Evolutionary conservation across 2,329 filamentous ascomycete species (phyloP), one percentile per base, ranked within the genome.

Genomic region (Clarireedia sp.): DNA sequence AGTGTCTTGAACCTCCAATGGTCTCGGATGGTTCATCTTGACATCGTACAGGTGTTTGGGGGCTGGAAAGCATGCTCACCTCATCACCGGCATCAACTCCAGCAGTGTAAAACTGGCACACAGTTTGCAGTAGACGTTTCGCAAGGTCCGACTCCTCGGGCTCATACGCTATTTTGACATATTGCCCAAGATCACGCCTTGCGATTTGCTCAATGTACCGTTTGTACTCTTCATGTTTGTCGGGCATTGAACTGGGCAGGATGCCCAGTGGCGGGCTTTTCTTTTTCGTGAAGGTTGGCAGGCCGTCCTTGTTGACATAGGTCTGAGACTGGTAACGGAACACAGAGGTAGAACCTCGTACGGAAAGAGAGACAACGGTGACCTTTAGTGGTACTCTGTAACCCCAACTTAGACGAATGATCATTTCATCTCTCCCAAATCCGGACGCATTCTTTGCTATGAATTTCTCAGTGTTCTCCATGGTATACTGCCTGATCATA

Each of bases 251-350:
- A 36, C 57, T 58, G 9, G 64, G 55, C 6, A 63, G 64, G 26
- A 68, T 66, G 14, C 64, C 64, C 10, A 68, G 57, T 1, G 66
- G 66, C 26, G 64, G 64, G 38, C 65, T 67, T 36, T 58, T 54
- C 48, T 63, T 63, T 47, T 57, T 56, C 8, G 64, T 58, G 5
- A 65, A 45, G 33, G 48, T 59, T 14, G 60, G 60, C 16, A 50
- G 41, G 4, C 51, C 37, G 19, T 45, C 49, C 19, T 57, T 58
- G 19, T 60, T 59, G 12, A 51, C 47, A 10, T 59, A 52, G 16
- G 59, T 59, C 29, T 65, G 53, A 29, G 49, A 49, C 16, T 50
- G 60, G 33, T 66, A 57, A 21, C 64, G 59, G 50, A 66, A 60
- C 43, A 66, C 61, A 1, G 63, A 60, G 37, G 53, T 57, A 8